Percentiles rank a stretch among this genome's conserved stretches.
Evolutionary conservation across 495 filamentous ascomycete species (phyloP).

Genomic region (Penicillium ochrochloron): DNA sequence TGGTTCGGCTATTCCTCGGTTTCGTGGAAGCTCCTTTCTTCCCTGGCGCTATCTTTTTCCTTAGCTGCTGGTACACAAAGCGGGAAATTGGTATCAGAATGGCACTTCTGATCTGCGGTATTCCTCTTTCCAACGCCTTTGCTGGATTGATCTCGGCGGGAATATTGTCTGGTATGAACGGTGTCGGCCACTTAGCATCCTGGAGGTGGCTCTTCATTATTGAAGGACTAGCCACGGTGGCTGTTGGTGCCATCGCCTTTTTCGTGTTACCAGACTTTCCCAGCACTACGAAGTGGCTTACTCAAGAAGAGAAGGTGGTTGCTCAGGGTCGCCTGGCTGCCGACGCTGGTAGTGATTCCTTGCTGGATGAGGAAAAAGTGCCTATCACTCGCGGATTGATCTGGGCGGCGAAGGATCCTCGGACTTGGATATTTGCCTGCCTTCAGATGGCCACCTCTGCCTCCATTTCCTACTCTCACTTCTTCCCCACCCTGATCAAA

Average conservation of each 20-base stretch:
- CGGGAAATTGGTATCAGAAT: slow-evolving; percentile 62
- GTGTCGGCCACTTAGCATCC: slow-evolving; percentile 56
- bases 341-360: slow-evolving; percentile 71
- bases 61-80: slow-evolving; percentile 65
- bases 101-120: slow-evolving; percentile 58
- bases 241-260: slow-evolving; percentile 57
- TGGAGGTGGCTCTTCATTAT: slow-evolving; percentile 74
- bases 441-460: slow-evolving; percentile 22
- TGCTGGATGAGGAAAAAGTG: slow-evolving; percentile 24
- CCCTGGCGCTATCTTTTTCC: slow-evolving; percentile 63
- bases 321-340: slow-evolving; percentile 68
- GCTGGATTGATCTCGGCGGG: slow-evolving; percentile 61
- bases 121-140: slow-evolving; percentile 66
- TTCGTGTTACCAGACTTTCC: slow-evolving; percentile 74
- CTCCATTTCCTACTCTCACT: slow-evolving; percentile 22
- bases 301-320: slow-evolving; percentile 62
- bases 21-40: slow-evolving; percentile 56
- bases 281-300: slow-evolving; percentile 69
- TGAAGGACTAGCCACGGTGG: slow-evolving; percentile 59
- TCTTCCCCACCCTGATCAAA: slow-evolving; percentile 27
- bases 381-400: slow-evolving; percentile 16
- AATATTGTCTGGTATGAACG: slow-evolving; percentile 46
- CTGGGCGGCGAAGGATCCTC: slow-evolving; percentile 18
- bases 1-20: slow-evolving; percentile 61
- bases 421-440: slow-evolving; percentile 23